A percentile compares a stretch with the other conserved stretches of the same genome.
Evolutionary conservation across 2,329 filamentous ascomycete genomes (phyloP).

Genomic region (Phoma sp.): DNA sequence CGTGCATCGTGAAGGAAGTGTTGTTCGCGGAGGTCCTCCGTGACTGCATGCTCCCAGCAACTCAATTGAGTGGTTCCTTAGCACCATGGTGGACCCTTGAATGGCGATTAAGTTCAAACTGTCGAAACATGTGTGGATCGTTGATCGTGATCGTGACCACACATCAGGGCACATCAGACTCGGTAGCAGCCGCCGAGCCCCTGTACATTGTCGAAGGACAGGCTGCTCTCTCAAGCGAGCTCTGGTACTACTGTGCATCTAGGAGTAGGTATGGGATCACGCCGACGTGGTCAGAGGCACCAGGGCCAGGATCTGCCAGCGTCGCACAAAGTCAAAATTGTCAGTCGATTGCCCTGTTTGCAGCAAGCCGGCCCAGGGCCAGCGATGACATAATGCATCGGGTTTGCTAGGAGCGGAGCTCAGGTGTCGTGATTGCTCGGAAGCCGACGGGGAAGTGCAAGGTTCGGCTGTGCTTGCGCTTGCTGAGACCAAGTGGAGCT

Average conservation of each 20-base stretch:
- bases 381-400: constrained; percentile 26
- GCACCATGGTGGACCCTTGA: constrained; percentile 7
- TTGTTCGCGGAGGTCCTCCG: background rate
- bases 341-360: constrained; percentile 11
- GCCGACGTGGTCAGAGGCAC: constrained; percentile 29
- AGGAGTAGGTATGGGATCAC: constrained; percentile 22
- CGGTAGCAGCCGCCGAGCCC: constrained; percentile 14
- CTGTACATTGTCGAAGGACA: background rate
- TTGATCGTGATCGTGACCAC: background rate
- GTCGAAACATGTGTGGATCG: background rate
- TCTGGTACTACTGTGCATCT: background rate
- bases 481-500: constrained; percentile 15
- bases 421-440: constrained; percentile 24
- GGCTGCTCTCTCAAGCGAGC: background rate
- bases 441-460: constrained; percentile 14
- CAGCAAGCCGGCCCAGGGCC: constrained; percentile 1
- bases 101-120: constrained; percentile 4
- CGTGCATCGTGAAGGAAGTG: constrained; percentile 1
- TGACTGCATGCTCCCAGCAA: constrained; percentile 8
- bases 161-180: background rate
- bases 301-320: constrained; percentile 16
- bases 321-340: constrained; percentile 17
- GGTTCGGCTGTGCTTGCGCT: constrained; percentile 5
- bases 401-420: constrained; percentile 16
- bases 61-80: background rate